Conservation (phyloP, 1,139 yeast genomes). For the Hansenula lynferdii region DNA sequence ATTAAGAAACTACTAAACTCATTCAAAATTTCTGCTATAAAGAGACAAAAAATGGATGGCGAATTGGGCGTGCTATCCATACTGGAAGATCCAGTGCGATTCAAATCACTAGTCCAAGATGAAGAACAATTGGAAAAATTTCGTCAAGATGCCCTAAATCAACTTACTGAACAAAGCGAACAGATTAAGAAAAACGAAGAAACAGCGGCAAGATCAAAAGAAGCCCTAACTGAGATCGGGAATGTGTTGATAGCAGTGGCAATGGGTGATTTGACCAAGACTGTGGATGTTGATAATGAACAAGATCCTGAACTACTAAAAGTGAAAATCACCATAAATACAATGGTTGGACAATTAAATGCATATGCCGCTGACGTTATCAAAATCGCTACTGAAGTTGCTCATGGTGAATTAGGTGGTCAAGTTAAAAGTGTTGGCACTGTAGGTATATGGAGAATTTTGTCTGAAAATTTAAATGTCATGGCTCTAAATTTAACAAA, state of each 20-base stretch:
- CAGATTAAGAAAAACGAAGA: background rate
- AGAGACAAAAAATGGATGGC: slow-evolving; percentile 1
- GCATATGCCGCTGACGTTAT: slow-evolving; percentile 84
- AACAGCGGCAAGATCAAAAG: slow-evolving; percentile 57
- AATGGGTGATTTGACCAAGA: slow-evolving; percentile 76
- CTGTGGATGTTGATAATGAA: slow-evolving; percentile 66
- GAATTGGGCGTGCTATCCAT: background rate
- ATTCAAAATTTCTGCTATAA: background rate
- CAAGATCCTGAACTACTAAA: slow-evolving; percentile 76
- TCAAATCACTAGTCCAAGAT: background rate
- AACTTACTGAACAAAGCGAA: slow-evolving; percentile 1
- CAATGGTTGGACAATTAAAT: slow-evolving; percentile 85
- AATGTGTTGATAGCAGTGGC: slow-evolving; percentile 88
- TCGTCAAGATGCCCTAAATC: background rate
- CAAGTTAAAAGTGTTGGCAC: slow-evolving; percentile 87
- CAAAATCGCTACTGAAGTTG: slow-evolving; percentile 86
- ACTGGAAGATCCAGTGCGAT: background rate
- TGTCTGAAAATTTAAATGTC: slow-evolving; percentile 81
- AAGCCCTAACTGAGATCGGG: slow-evolving; percentile 74
- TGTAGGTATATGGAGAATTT: slow-evolving; percentile 85
- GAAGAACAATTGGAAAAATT: background rate
- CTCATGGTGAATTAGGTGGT: slow-evolving; percentile 86
- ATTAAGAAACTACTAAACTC: background rate
- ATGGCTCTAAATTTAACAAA: slow-evolving; percentile 90
- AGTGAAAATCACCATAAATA: slow-evolving; percentile 69